These are phyloP conservation scores for Malassezia globosa DNA, from an alignment of 1,284 basidiomycete species.

Conservation along the genomic window DNA sequence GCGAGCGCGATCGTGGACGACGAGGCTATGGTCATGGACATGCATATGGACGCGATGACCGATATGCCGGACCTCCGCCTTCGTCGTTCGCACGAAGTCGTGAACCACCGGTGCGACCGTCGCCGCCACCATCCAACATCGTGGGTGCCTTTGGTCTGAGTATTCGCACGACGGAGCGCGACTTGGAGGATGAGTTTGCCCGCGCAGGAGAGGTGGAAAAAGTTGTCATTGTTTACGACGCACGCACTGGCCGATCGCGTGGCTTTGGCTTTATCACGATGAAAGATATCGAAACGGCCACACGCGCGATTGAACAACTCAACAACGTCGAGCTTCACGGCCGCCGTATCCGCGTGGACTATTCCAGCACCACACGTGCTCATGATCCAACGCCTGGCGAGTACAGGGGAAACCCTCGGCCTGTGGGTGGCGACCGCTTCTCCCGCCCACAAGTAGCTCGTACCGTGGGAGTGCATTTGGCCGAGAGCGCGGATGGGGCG, in stretches of 20 bases:
- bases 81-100: background rate
- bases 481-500: conserved; percentile 1
- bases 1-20: too few species aligned
- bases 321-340: conserved; percentile 92
- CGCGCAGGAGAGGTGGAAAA: conserved; percentile 84
- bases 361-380: conserved; percentile 80
- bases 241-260: conserved; percentile 85
- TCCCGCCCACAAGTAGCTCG: conserved; percentile 5
- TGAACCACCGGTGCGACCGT: conserved; percentile 13
- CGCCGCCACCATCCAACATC: conserved; percentile 67
- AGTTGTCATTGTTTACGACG: conserved; percentile 88
- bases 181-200: conserved; percentile 84
- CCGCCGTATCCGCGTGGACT: conserved; percentile 89
- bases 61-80: conserved; percentile 1
- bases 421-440: conserved; percentile 27
- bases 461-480: conserved; percentile 12
- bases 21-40: too few species aligned
- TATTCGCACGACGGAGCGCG: conserved; percentile 83
- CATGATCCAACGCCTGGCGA: conserved; percentile 94
- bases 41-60: too few species aligned
- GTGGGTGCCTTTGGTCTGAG: conserved; percentile 92
- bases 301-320: conserved; percentile 72
- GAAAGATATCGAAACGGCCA: conserved; percentile 72
- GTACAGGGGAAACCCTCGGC: conserved; percentile 53
- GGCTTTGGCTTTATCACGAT: conserved; percentile 97